phyloP scores from a whole-genome alignment of 441 rosid genomes.

The Populus hybrid region DNA sequence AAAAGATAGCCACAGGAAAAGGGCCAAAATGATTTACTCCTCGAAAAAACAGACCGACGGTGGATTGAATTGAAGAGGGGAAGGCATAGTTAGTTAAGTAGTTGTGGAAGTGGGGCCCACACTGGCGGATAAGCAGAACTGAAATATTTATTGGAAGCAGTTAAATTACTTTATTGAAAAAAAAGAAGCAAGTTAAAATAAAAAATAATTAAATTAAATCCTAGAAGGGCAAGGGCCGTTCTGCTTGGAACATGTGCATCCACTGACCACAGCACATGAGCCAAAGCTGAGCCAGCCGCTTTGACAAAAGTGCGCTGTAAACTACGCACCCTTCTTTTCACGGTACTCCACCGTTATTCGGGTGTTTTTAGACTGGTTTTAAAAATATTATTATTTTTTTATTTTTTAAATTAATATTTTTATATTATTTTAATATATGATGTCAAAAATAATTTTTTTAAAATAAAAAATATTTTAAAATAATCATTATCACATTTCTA shows the following conservation, averaged over 20 bases:
- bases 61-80: conserved; percentile 15
- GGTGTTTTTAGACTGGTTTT: too few relatives aligned
- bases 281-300: conserved; percentile 27
- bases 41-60: background rate
- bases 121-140: background rate
- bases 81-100: conserved; percentile 22
- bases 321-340: background rate
- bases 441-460: too few relatives aligned
- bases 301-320: conserved; percentile 33
- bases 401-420: too few relatives aligned
- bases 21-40: background rate
- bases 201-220: background rate
- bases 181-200: background rate
- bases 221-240: background rate
- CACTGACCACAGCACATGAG: conserved; percentile 39
- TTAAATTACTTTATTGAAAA: background rate
- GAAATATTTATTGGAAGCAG: background rate
- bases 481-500: too few relatives aligned
- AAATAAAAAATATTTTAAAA: too few relatives aligned
- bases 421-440: too few relatives aligned
- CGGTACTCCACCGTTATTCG: too few relatives aligned
- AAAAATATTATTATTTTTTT: too few relatives aligned
- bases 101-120: conserved; percentile 28
- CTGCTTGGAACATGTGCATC: conserved; percentile 28
- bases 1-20: background rate